A percentile compares a stretch with the other conserved stretches of the same genome.
Conservation (phyloP, 805 yeast genomes). For the Yarrowia osloensis region DNA sequence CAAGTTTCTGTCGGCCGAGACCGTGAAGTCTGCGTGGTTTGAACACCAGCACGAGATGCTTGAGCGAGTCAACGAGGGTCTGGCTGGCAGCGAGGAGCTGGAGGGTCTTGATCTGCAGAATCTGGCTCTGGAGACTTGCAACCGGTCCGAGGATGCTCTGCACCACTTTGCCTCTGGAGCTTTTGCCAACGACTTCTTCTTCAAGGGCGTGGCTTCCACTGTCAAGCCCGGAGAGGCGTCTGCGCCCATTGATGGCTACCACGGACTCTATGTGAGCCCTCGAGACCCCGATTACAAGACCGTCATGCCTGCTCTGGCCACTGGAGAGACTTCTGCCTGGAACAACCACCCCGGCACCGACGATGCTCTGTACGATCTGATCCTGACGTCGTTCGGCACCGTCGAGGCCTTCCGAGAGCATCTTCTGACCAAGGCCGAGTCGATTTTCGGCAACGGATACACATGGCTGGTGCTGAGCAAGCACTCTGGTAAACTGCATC, state of each 20-base stretch:
- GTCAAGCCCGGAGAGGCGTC: constrained; percentile 38
- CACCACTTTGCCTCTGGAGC: constrained; percentile 73
- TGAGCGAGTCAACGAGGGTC: constrained; percentile 39
- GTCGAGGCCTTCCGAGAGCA: constrained; percentile 74
- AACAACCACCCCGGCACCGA: constrained; percentile 28
- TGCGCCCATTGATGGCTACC: constrained; percentile 33
- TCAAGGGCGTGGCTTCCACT: constrained; percentile 41
- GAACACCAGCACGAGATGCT: constrained; percentile 66
- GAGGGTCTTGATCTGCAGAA: constrained; percentile 34
- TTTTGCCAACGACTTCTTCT: constrained; percentile 87
- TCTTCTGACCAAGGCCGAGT: constrained; percentile 66
- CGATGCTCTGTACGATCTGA: constrained; percentile 32
- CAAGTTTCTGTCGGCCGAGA: constrained; percentile 64
- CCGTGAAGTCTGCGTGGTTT: constrained; percentile 75
- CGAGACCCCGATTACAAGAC: constrained; percentile 41
- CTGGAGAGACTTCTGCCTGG: neutral
- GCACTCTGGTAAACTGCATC: constrained; percentile 48
- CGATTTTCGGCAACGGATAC: constrained; percentile 87
- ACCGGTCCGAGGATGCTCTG: constrained; percentile 33
- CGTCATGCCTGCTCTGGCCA: constrained; percentile 7
- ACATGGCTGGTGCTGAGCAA: constrained; percentile 72
- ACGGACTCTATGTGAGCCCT: constrained; percentile 40
- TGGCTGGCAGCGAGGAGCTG: constrained; percentile 32
- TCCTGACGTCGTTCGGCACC: constrained; percentile 66
- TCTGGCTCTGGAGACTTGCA: constrained; percentile 33